phyloP scores from a whole-genome alignment of 2,329 filamentous ascomycete species.

The Monosporascus sp. region DNA sequence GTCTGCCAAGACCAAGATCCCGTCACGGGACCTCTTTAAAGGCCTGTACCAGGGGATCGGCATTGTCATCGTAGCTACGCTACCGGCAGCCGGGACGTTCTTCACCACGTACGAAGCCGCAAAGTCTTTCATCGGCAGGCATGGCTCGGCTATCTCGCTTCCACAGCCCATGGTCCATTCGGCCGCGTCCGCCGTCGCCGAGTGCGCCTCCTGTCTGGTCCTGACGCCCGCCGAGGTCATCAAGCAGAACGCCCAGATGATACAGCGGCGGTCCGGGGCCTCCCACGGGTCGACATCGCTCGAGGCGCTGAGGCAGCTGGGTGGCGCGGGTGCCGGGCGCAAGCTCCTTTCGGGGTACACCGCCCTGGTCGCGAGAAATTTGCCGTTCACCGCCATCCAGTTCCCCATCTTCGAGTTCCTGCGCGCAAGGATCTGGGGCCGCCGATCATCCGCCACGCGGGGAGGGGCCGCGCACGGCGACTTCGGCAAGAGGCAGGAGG shows the following conservation, averaged over 20 bases:
- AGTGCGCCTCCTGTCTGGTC: slow-evolving; percentile 80
- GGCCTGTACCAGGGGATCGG: slow-evolving; percentile 86
- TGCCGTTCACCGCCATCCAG: slow-evolving; percentile 83
- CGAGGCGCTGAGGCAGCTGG: slow-evolving; percentile 44
- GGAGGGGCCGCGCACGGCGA: slow-evolving; percentile 24
- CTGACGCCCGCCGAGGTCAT: slow-evolving; percentile 85
- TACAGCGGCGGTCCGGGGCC: slow-evolving; percentile 32
- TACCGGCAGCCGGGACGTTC: slow-evolving; percentile 80
- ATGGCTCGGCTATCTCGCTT: slow-evolving; percentile 42
- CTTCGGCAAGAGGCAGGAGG: slow-evolving; percentile 21
- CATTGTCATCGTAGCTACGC: slow-evolving; percentile 75
- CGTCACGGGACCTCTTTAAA: slow-evolving; percentile 45
- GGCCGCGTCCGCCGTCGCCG: slow-evolving; percentile 67
- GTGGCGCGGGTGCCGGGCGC: slow-evolving; percentile 48
- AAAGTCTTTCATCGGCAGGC: slow-evolving; percentile 55
- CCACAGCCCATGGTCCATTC: slow-evolving; percentile 68
- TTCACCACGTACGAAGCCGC: slow-evolving; percentile 83
- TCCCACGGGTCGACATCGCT: slow-evolving; percentile 36
- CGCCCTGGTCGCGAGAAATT: slow-evolving; percentile 72
- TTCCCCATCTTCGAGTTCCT: slow-evolving; percentile 80
- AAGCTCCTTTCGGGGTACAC: slow-evolving; percentile 68
- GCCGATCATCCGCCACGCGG: slow-evolving; percentile 1
- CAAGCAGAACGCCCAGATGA: slow-evolving; percentile 91
- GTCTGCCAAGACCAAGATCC: slow-evolving; percentile 44
- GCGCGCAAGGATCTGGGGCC: slow-evolving; percentile 56